Percentiles rank a stretch among this genome's conserved stretches.
Evolutionary conservation across 2,329 filamentous ascomycete species (phyloP).

Genomic region (Calonectria pseudoturangicola): DNA sequence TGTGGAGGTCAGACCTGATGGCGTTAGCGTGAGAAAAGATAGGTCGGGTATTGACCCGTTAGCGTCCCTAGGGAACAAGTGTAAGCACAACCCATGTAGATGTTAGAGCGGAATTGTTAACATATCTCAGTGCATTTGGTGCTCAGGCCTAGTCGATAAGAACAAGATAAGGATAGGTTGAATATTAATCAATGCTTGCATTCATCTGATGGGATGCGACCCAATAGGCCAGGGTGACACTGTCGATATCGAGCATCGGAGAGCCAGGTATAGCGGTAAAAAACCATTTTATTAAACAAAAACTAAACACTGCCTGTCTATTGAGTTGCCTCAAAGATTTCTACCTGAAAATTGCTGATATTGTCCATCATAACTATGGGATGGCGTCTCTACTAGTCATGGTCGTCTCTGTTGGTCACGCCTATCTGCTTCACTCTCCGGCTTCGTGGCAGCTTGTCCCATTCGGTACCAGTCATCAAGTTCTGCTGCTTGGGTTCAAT

Average conservation of each 20-base stretch:
- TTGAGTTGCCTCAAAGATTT: too few relatives aligned
- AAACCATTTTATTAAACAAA: too few relatives aligned
- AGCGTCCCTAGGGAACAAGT: background rate
- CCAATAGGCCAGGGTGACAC: too few relatives aligned
- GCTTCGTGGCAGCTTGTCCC: background rate
- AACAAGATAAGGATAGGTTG: too few relatives aligned
- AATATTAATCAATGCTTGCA: too few relatives aligned
- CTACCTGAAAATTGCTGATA: too few relatives aligned
- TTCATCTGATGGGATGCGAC: too few relatives aligned
- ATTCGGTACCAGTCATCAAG: background rate
- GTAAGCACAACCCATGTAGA: background rate
- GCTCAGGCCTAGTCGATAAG: background rate
- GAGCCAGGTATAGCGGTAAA: too few relatives aligned
- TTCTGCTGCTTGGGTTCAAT: background rate
- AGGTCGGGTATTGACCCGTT: background rate
- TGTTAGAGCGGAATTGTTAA: background rate
- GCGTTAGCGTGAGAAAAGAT: background rate
- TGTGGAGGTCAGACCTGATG: background rate
- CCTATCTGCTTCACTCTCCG: background rate
- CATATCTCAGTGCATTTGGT: background rate
- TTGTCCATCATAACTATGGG: too few relatives aligned
- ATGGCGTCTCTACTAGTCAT: background rate
- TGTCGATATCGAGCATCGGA: too few relatives aligned
- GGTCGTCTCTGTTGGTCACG: background rate
- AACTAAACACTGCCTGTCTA: too few relatives aligned